Base-by-base conservation (phyloP, 768 basidiomycete genomes). In the Russula foetens region DNA sequence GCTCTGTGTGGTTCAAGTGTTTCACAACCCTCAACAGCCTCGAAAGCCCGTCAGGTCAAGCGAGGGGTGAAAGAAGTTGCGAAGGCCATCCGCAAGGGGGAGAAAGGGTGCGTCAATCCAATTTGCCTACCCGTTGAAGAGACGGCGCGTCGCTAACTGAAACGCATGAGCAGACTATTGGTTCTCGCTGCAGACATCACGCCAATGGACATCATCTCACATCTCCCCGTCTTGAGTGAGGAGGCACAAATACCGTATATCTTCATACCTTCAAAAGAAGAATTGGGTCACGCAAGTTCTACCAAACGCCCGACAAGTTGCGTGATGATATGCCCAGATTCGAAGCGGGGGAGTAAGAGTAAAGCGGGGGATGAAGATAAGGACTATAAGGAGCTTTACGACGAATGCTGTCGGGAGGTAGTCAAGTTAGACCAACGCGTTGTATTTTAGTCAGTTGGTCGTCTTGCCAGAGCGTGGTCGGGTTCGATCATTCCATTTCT, bases 301-400 rank as follows among this genome's bases (percentile, higher is more conserved):
- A 99, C 97, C 46, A 99, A 99, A 76, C 86, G 97, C 67, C 96
- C 97, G 35, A 99, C 97, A 51, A 96, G 93, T 67, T 98, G 95
- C 73, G 95, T 99, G 5, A 90, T 99, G 84, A 79, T 98, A 54
- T 94, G 90, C 71, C 90, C 91, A 1, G 78, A 86, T 69, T 79
- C 84, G 71, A 90, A 91, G 71, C 84, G 83, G 72, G 88, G 85
- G 70, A 71, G 73, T 49, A 85, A 84, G 68, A 75, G 77, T 68
- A 86, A 88, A 67, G 79, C 76, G 17, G 75, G 72, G 5, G 85
- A 84, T 45, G 81, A 72, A 47, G 86, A 81, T 43, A 83, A 92
- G 62, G 95, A 97, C 69, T 96, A 90, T 74, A 81, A 81, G 71
- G 89, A 92, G 69, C 73, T 89, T 62, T 94, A 95, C 73, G 84